Percentiles rank a stretch among this genome's conserved stretches.
phyloP scores from a whole-genome alignment of 345 rosid genomes.

The Pseudoturritis turrita region DNA sequence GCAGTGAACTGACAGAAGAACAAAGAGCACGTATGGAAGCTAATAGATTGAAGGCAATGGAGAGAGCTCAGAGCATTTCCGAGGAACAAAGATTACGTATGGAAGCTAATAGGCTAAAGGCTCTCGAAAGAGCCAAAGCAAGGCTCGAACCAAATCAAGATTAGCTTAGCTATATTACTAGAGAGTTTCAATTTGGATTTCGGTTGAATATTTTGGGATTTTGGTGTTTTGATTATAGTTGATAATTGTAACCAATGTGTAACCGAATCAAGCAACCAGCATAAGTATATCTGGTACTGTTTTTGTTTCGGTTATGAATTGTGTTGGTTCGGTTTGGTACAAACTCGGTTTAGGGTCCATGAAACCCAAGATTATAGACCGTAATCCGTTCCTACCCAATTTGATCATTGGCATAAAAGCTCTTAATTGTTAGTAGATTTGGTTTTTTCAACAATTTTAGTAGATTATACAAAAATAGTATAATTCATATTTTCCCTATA shows the following conservation, averaged over 20 bases:
- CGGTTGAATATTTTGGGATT: not conserved
- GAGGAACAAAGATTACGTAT: constrained; percentile 83
- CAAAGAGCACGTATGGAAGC: constrained; percentile 79
- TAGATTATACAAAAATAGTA: not conserved
- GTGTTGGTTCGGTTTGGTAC: not conserved
- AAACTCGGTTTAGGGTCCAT: not conserved
- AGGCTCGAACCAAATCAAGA: constrained; percentile 29
- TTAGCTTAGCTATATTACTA: not conserved
- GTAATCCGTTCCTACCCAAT: not conserved
- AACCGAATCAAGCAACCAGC: not conserved
- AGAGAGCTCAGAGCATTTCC: constrained; percentile 58
- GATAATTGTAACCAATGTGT: not conserved
- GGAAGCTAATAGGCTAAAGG: constrained; percentile 81
- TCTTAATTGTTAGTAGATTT: not conserved
- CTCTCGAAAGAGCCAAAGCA: constrained; percentile 77
- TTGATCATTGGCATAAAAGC: not conserved
- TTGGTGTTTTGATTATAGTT: not conserved
- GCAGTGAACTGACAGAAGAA: constrained; percentile 50
- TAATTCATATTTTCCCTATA: not conserved
- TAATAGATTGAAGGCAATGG: constrained; percentile 68
- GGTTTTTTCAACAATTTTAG: not conserved
- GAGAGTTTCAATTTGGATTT: not conserved
- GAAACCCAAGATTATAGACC: not conserved
- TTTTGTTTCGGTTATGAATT: not conserved
- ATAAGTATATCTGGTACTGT: not conserved